These are phyloP conservation scores for Camelina sativa DNA, from an alignment of 345 rosid genomes.

Conservation along the genomic window DNA sequence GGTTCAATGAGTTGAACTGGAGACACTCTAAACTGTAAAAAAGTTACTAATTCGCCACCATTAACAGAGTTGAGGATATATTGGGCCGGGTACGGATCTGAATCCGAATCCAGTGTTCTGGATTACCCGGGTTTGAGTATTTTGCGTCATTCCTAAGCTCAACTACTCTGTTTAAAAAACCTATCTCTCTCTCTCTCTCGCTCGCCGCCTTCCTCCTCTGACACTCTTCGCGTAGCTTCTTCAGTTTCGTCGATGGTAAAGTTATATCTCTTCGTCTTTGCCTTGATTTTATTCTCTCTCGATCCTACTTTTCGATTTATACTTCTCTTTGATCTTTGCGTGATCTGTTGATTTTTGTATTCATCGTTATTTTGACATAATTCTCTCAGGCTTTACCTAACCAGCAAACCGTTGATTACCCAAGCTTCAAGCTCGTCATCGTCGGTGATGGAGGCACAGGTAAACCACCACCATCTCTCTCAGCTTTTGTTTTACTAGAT, in stretches of 20 bases:
- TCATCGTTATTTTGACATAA: neutral
- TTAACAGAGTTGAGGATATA: neutral
- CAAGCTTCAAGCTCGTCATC: constrained; percentile 91
- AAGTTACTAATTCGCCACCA: too few species aligned
- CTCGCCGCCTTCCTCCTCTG: constrained; percentile 34
- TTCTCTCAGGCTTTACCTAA: constrained; percentile 72
- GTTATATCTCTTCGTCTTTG: neutral
- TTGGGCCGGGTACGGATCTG: constrained; percentile 27
- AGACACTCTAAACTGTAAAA: too few species aligned
- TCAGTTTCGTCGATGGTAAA: constrained; percentile 34
- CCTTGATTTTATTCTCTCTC: neutral
- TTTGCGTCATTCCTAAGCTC: constrained; percentile 42
- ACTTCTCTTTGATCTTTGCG: constrained; percentile 17
- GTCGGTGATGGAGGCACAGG: constrained; percentile 99
- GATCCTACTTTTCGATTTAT: constrained; percentile 6
- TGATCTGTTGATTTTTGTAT: constrained; percentile 17
- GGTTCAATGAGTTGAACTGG: too few species aligned
- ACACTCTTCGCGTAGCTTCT: constrained; percentile 5
- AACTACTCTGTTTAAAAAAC: constrained; percentile 31
- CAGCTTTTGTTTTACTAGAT: neutral
- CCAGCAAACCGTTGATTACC: constrained; percentile 71
- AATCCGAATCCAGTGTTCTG: constrained; percentile 3
- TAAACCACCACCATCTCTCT: constrained; percentile 35
- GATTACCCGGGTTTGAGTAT: constrained; percentile 23
- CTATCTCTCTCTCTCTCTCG: constrained; percentile 7